These are phyloP conservation scores for Elaeagnus macrophylla DNA, from an alignment of 306 rosid species.

Conservation along the genomic window DNA sequence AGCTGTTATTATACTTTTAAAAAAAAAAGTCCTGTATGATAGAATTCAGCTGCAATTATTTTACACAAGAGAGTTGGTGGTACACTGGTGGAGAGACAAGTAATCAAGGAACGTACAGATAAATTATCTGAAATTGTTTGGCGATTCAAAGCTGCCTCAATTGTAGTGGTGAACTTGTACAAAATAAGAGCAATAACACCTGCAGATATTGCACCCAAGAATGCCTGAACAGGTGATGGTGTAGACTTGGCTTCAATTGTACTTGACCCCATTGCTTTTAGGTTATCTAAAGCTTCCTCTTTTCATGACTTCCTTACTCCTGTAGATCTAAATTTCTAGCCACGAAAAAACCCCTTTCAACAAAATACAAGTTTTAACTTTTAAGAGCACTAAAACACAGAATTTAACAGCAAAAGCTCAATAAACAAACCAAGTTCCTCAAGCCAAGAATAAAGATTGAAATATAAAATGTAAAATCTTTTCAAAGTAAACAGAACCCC, in stretches of 20 bases:
- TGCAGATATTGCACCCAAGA: constrained; percentile 76
- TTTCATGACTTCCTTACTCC: constrained; percentile 60
- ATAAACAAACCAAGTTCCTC: too few relatives aligned
- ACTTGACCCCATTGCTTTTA: constrained; percentile 58
- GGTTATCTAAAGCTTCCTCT: constrained; percentile 75
- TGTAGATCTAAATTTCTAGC: constrained; percentile 77
- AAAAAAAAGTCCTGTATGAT: not conserved
- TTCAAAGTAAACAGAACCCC: not conserved
- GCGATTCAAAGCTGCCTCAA: constrained; percentile 72
- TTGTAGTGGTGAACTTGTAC: constrained; percentile 71
- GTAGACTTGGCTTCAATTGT: constrained; percentile 43
- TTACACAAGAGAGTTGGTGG: not conserved
- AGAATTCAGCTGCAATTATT: not conserved
- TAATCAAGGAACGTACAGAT: constrained; percentile 48
- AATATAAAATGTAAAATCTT: too few relatives aligned
- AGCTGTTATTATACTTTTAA: too few relatives aligned
- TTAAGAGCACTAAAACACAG: not conserved
- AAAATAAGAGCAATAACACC: constrained; percentile 73
- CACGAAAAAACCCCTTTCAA: constrained; percentile 27
- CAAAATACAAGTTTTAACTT: not conserved
- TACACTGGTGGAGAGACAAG: not conserved
- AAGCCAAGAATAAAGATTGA: too few relatives aligned
- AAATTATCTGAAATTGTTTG: constrained; percentile 72
- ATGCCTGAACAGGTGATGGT: constrained; percentile 72
- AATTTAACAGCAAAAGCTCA: not conserved